phyloP scores from a whole-genome alignment of 352 stramenopile species.

The Albugo candida region DNA sequence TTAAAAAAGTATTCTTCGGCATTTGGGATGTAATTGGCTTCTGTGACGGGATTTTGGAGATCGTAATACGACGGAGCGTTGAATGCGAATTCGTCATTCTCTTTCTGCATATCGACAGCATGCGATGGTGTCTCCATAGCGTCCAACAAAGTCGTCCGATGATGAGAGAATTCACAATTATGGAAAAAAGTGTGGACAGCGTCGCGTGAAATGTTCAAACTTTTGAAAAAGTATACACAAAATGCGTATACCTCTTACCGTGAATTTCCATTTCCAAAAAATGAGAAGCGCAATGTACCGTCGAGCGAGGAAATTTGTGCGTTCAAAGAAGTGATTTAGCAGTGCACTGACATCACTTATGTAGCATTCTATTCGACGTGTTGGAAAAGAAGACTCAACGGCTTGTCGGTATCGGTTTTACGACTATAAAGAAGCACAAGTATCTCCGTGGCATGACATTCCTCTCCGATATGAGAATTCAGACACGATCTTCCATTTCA shows the following conservation, averaged over 20 bases:
- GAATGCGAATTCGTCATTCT: slow-evolving; percentile 57
- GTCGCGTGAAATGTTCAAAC: too few relatives aligned
- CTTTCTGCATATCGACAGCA: not conserved
- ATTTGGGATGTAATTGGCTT: slow-evolving; percentile 68
- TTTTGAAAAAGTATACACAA: too few relatives aligned
- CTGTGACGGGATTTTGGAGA: slow-evolving; percentile 42
- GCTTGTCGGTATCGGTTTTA: slow-evolving; percentile 75
- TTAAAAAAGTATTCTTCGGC: slow-evolving; percentile 59
- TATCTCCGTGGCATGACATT: slow-evolving; percentile 88
- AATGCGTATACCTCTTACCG: too few relatives aligned
- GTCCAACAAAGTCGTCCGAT: slow-evolving; percentile 17
- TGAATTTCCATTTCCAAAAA: too few relatives aligned
- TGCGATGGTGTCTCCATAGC: slow-evolving; percentile 11
- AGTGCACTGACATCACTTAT: not conserved
- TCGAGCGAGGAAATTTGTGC: too few relatives aligned
- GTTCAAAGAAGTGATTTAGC: too few relatives aligned
- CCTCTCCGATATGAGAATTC: slow-evolving; percentile 23
- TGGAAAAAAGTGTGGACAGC: too few relatives aligned
- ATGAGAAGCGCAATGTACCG: too few relatives aligned
- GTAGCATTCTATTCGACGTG: slow-evolving; percentile 43
- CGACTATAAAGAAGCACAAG: slow-evolving; percentile 43
- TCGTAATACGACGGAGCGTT: slow-evolving; percentile 72
- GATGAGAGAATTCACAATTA: too few relatives aligned
- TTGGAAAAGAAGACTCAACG: slow-evolving; percentile 35
- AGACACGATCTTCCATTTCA: slow-evolving; percentile 75